Conservation (phyloP, 306 rosid genomes). For the Carpinus fangiana region DNA sequence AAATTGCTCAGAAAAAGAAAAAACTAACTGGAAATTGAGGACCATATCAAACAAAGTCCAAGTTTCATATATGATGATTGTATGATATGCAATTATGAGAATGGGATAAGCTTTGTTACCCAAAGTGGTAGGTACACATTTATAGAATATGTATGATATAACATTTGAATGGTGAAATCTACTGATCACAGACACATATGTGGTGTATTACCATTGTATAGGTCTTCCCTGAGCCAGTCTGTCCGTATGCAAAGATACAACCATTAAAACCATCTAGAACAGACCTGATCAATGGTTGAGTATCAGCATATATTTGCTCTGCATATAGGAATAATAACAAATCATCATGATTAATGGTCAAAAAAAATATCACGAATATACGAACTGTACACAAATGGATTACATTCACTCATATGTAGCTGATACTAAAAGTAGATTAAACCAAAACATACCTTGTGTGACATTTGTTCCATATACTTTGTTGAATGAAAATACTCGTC, state of each 20-base stretch:
- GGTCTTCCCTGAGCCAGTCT: conserved; percentile 98
- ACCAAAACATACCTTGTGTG: conserved; percentile 70
- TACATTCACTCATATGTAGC: conserved; percentile 10
- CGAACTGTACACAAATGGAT: not conserved
- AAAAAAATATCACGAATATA: not conserved
- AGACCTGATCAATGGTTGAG: conserved; percentile 80
- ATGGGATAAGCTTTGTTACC: not conserved
- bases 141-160: not conserved
- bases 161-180: not conserved
- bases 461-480: conserved; percentile 81
- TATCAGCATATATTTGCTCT: conserved; percentile 87
- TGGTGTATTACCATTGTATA: conserved; percentile 81
- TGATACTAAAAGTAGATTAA: conserved; percentile 7
- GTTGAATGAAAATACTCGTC: conserved; percentile 85
- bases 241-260: conserved; percentile 97
- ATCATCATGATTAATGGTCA: conserved; percentile 26
- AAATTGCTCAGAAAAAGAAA: too few relatives aligned
- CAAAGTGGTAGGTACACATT: not conserved
- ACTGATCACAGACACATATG: not conserved
- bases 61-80: not conserved
- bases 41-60: not conserved
- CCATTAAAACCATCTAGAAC: conserved; percentile 87
- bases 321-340: conserved; percentile 34
- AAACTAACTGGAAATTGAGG: not conserved
- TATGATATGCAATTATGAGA: not conserved